These are phyloP conservation scores for Boechera retrofracta DNA, from an alignment of 345 rosid species.

Conservation along the genomic window DNA sequence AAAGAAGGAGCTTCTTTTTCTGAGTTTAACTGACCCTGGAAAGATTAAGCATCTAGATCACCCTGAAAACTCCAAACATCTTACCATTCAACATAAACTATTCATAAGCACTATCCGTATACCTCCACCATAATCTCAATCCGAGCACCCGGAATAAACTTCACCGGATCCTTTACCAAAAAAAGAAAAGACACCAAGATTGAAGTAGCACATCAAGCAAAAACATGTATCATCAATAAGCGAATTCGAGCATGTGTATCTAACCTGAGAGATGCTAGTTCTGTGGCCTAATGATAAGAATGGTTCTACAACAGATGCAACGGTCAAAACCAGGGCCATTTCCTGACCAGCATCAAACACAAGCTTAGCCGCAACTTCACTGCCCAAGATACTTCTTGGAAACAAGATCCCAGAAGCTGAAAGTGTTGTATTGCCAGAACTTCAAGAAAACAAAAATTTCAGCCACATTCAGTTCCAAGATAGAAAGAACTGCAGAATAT, in stretches of 20 bases:
- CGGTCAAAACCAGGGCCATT: slow-evolving; percentile 64
- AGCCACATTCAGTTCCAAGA: not conserved
- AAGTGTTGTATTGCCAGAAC: slow-evolving; percentile 82
- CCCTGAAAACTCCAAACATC: slow-evolving; percentile 12
- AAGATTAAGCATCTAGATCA: slow-evolving; percentile 34
- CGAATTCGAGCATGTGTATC: not conserved
- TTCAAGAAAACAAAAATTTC: slow-evolving; percentile 35
- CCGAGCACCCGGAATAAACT: slow-evolving; percentile 78
- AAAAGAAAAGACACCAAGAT: slow-evolving; percentile 36
- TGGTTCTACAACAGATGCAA: slow-evolving; percentile 87
- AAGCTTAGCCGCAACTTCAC: slow-evolving; percentile 49
- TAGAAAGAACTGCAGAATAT: not conserved
- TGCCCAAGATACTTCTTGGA: slow-evolving; percentile 53
- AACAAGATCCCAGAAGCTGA: slow-evolving; percentile 89
- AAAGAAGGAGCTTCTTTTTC: slow-evolving; percentile 55
- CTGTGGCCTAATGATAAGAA: slow-evolving; percentile 59
- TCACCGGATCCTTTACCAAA: slow-evolving; percentile 57
- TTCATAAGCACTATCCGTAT: slow-evolving; percentile 5
- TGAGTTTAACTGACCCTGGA: slow-evolving; percentile 51
- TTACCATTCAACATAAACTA: slow-evolving; percentile 33
- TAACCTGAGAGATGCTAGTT: slow-evolving; percentile 59
- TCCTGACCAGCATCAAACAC: slow-evolving; percentile 44
- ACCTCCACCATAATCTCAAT: slow-evolving; percentile 86
- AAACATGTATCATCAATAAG: not conserved
- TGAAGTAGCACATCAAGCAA: slow-evolving; percentile 1